Conservation (phyloP, 2,329 filamentous ascomycete genomes). For the Knufia petricola region DNA sequence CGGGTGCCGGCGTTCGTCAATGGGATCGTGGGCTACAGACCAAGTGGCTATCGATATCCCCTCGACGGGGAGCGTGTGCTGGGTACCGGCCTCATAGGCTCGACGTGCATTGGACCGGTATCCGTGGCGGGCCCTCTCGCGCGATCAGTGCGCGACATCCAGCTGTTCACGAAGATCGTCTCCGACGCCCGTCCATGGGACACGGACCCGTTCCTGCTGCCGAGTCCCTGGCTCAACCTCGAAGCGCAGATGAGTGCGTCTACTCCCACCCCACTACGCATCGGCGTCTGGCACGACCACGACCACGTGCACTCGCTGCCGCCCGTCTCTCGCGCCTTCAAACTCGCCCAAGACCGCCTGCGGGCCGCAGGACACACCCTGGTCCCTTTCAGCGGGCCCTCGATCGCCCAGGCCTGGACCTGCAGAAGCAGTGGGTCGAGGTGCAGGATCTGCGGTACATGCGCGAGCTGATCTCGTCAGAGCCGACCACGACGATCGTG, state of each 20-base stretch:
- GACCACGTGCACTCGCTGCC: not conserved
- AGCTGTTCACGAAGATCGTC: not conserved
- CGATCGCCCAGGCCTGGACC: not conserved
- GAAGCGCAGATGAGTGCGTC: not conserved
- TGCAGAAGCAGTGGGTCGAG: not conserved
- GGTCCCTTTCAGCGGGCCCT: not conserved
- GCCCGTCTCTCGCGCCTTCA: not conserved
- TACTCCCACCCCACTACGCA: not conserved
- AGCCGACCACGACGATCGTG: not conserved
- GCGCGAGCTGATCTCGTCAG: not conserved
- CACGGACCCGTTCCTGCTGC: not conserved
- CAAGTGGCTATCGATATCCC: slow-evolving; percentile 4
- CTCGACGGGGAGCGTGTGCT: not conserved
- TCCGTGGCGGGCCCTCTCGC: not conserved
- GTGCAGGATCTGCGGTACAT: not conserved
- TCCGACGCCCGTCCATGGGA: not conserved
- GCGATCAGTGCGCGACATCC: not conserved
- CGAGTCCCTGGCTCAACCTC: not conserved
- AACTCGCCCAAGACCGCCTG: not conserved
- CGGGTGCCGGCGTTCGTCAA: slow-evolving; percentile 30
- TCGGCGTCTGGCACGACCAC: not conserved
- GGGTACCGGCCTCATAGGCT: not conserved
- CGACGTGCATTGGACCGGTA: not conserved
- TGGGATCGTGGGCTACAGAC: slow-evolving; percentile 30
- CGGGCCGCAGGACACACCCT: not conserved